Conservation (phyloP, 2,329 filamentous ascomycete genomes). For the Pseudomassariella vexata region DNA sequence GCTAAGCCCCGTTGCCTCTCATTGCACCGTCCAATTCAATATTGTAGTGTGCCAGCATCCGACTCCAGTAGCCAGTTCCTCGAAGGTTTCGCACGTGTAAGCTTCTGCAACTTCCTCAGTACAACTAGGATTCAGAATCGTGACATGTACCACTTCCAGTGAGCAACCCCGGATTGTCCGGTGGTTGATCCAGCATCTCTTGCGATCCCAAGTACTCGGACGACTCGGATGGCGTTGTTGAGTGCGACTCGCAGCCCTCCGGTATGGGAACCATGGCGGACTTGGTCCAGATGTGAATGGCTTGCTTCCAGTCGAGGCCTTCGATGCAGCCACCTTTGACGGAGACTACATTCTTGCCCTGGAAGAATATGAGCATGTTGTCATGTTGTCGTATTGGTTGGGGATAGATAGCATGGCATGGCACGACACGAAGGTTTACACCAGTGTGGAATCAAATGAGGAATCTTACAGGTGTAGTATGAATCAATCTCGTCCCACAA, state of each 20-base stretch:
- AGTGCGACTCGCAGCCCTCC: slow-evolving; percentile 52
- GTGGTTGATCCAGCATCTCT: slow-evolving; percentile 42
- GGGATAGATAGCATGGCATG: neutral
- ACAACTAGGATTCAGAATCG: slow-evolving; percentile 11
- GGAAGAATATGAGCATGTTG: slow-evolving; percentile 1
- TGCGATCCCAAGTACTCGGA: slow-evolving; percentile 38
- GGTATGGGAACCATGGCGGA: slow-evolving; percentile 64
- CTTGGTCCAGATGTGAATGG: slow-evolving; percentile 64
- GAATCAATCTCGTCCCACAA: slow-evolving; percentile 62
- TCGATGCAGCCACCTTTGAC: slow-evolving; percentile 64
- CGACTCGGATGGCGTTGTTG: slow-evolving; percentile 40
- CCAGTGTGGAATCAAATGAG: neutral
- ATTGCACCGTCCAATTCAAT: too few species aligned
- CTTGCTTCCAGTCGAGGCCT: slow-evolving; percentile 53
- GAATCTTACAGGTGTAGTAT: slow-evolving; percentile 48
- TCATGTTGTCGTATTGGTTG: neutral
- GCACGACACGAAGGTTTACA: too few species aligned
- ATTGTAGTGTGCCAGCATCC: too few species aligned
- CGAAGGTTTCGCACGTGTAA: neutral
- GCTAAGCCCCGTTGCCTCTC: too few species aligned
- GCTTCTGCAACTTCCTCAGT: slow-evolving; percentile 8
- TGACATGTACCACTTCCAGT: slow-evolving; percentile 27
- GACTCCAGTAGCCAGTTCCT: too few species aligned
- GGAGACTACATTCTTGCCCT: slow-evolving; percentile 55
- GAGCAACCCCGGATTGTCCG: slow-evolving; percentile 19